A percentile compares a stretch with the other conserved stretches of the same genome.
Evolutionary conservation across 1,139 yeast species (phyloP).

Genomic region (Candida sanyaensis): DNA sequence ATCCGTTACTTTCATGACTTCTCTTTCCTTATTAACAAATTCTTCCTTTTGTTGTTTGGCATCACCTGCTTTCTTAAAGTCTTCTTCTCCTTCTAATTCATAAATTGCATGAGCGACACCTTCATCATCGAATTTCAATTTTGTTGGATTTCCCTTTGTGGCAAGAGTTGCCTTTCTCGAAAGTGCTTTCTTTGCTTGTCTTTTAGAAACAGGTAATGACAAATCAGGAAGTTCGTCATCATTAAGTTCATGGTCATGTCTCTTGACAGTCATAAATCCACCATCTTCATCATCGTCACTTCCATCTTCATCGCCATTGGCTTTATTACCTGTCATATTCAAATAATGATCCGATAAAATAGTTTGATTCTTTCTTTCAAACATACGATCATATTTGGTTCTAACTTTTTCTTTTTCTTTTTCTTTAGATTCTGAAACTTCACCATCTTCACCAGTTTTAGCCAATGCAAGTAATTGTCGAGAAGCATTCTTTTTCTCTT

Average conservation of each 20-base stretch:
- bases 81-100: slow-evolving; percentile 89
- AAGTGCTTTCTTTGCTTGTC: slow-evolving; percentile 85
- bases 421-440: slow-evolving; percentile 37
- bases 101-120: slow-evolving; percentile 90
- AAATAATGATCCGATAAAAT: slow-evolving; percentile 87
- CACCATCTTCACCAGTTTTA: slow-evolving; percentile 70
- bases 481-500: slow-evolving; percentile 81
- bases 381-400: slow-evolving; percentile 94
- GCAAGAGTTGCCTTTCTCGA: slow-evolving; percentile 80
- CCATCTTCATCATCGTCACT: slow-evolving; percentile 48
- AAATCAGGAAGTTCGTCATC: slow-evolving; percentile 68
- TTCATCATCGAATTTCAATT: slow-evolving; percentile 88
- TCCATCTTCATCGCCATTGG: slow-evolving; percentile 27
- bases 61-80: slow-evolving; percentile 76
- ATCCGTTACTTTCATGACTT: slow-evolving; percentile 72
- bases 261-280: slow-evolving; percentile 70
- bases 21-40: slow-evolving; percentile 66
- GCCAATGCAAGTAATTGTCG: slow-evolving; percentile 62
- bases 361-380: slow-evolving; percentile 90
- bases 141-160: slow-evolving; percentile 69
- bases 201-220: slow-evolving; percentile 68
- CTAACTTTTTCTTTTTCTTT: slow-evolving; percentile 67
- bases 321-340: slow-evolving; percentile 57
- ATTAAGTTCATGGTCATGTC: slow-evolving; percentile 68
- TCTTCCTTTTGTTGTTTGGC: slow-evolving; percentile 67